These are phyloP conservation scores for Pontederia paniculata DNA, from an alignment of 176 grass and related monocot species.

Conservation along the genomic window DNA sequence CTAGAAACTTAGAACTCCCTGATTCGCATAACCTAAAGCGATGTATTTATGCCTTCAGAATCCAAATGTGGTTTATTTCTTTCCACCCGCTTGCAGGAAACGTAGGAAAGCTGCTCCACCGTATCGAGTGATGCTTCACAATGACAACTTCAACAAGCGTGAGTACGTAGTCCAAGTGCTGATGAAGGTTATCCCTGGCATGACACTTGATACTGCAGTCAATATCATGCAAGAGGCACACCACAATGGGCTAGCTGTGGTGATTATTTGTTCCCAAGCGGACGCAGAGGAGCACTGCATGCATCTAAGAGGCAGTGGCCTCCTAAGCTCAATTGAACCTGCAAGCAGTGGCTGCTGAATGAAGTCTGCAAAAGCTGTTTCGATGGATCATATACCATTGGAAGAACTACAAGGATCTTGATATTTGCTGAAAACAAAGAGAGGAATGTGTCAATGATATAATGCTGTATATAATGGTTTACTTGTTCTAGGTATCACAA, in stretches of 20 bases:
- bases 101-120: conserved; percentile 63
- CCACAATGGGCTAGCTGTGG: conserved; percentile 73
- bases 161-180: conserved; percentile 93
- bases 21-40: not conserved
- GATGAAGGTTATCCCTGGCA: conserved; percentile 95
- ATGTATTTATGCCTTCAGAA: not conserved
- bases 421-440: no score
- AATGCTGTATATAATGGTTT: not conserved
- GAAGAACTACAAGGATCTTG: conserved; percentile 3
- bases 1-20: not conserved
- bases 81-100: conserved; percentile 37
- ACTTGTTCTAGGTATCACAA: no score
- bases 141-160: conserved; percentile 77
- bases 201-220: conserved; percentile 78
- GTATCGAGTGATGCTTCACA: conserved; percentile 67
- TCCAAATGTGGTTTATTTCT: conserved; percentile 5
- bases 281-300: conserved; percentile 86
- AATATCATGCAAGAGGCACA: conserved; percentile 99
- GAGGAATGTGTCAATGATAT: no score
- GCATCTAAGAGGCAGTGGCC: conserved; percentile 66
- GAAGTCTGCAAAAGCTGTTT: not conserved
- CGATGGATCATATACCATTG: conserved; percentile 19
- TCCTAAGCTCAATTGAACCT: conserved; percentile 77
- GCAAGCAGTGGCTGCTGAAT: conserved; percentile 72
- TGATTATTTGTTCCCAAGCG: conserved; percentile 62